Evolutionary conservation across 495 filamentous ascomycete genomes (phyloP), one percentile per base, ranked within the genome.

Genomic region (Cladorrhinum samala): DNA sequence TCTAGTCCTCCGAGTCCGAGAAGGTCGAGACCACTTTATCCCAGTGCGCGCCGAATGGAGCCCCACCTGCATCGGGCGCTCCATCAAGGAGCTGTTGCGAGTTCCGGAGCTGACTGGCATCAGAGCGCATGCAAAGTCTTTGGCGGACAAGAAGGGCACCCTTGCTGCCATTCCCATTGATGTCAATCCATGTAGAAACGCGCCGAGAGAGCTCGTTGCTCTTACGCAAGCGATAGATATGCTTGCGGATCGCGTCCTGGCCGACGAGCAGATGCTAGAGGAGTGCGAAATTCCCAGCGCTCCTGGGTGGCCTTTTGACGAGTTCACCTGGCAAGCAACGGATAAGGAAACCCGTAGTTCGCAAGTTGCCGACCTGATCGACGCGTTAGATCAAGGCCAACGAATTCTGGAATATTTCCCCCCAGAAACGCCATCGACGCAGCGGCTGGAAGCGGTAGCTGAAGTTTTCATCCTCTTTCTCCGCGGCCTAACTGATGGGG

Each of bases 21-120:
- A 84, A 44, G 93, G 93, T 1, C 79, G 89, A 46, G 93, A 99
- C 56, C 86, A 96, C 65, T 99, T 99, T 65, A 80, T 99, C 44
- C 83, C 91, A 1, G 74, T 94, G 7, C 79, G 76, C 2, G 92
- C 82, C 0, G 68, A 73, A 0, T 99, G 93, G 93, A 68, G 83
- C 2, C 88, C 83, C 19, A 90, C 87, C 0, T 87, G 83, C 57
- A 91, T 96, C 49, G 90, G 89, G 0, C 83, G 87, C 45, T 87
- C 86, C 7, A 74, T 97, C 37, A 83, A 88, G 46, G 88, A 93
- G 57, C 78, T 98, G 14, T 87, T 91, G 16, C 79, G 82, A 16
- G 83, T 96, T 42, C 90, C 93, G 0, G 87, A 93, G 53, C 83
- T 84, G 18, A n/a, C n/a, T n/a, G 91, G 61, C 69, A 88, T 69